These are phyloP conservation scores for Leccinum obscurum DNA, from an alignment of 768 basidiomycete genomes.

Conservation along the genomic window DNA sequence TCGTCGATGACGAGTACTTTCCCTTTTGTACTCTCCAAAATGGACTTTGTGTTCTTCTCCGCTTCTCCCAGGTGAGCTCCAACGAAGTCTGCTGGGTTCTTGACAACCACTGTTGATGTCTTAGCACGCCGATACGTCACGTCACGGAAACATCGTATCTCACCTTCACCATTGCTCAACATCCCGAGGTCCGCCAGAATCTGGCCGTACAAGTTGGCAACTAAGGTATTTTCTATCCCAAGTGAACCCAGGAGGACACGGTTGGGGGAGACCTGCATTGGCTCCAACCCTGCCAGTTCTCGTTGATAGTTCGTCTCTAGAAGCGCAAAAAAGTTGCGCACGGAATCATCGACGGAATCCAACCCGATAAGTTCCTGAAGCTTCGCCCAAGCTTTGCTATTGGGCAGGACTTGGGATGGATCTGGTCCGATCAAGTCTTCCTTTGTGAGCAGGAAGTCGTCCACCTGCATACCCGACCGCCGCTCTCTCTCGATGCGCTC, in stretches of 20 bases:
- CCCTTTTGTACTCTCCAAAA: conserved; percentile 56
- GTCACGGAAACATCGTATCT: not conserved
- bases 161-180: conserved; percentile 75
- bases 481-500: conserved; percentile 46
- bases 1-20: conserved; percentile 77
- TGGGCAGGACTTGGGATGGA: conserved; percentile 47
- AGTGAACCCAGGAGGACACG: conserved; percentile 68
- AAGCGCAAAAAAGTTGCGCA: conserved; percentile 48
- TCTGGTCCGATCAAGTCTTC: conserved; percentile 70
- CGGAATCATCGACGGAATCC: conserved; percentile 54
- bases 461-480: conserved; percentile 37
- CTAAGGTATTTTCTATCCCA: conserved; percentile 73
- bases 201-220: conserved; percentile 66
- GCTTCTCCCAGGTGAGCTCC: conserved; percentile 59
- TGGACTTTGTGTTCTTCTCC: conserved; percentile 64
- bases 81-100: conserved; percentile 70
- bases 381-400: conserved; percentile 51
- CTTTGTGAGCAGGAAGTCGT: conserved; percentile 52
- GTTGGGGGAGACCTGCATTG: conserved; percentile 56
- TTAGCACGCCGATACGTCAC: not conserved
- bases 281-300: conserved; percentile 56
- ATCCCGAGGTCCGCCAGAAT: conserved; percentile 62
- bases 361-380: conserved; percentile 59
- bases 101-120: conserved; percentile 50
- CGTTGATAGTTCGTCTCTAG: conserved; percentile 59